Percentiles rank a stretch among this genome's conserved stretches.
phyloP scores from a whole-genome alignment of 164 flowering plant genomes.

The Magnolia sinica region DNA sequence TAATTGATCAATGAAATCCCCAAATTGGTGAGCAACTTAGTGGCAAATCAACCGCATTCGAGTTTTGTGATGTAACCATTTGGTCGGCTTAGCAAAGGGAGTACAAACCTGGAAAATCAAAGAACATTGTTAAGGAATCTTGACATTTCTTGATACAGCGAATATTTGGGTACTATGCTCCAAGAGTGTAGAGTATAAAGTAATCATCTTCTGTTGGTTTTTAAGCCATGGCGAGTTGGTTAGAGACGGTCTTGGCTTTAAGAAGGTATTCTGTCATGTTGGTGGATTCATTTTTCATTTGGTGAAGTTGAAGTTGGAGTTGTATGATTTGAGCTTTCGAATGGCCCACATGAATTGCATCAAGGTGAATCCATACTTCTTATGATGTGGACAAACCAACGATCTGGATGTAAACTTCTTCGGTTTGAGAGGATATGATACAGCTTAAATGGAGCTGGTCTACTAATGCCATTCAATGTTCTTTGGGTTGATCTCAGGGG shows the following conservation, averaged over 20 bases:
- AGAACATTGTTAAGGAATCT: too few species aligned
- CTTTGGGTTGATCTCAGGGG: neutral
- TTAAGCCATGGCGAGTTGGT: neutral
- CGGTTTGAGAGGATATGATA: neutral
- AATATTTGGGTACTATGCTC: neutral
- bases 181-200: neutral
- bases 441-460: neutral
- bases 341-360: neutral
- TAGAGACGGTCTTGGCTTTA: neutral
- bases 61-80: too few species aligned
- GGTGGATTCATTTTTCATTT: neutral
- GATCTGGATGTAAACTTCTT: neutral
- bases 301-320: neutral
- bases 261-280: neutral
- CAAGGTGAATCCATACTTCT: neutral
- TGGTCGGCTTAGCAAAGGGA: too few species aligned
- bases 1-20: too few species aligned
- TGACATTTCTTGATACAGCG: too few species aligned
- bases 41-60: too few species aligned
- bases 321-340: neutral
- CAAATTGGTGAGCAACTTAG: too few species aligned
- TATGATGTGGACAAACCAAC: neutral
- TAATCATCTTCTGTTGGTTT: neutral
- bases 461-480: neutral
- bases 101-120: too few species aligned